phyloP scores from a whole-genome alignment of 345 rosid genomes.

The Boechera divaricarpa region DNA sequence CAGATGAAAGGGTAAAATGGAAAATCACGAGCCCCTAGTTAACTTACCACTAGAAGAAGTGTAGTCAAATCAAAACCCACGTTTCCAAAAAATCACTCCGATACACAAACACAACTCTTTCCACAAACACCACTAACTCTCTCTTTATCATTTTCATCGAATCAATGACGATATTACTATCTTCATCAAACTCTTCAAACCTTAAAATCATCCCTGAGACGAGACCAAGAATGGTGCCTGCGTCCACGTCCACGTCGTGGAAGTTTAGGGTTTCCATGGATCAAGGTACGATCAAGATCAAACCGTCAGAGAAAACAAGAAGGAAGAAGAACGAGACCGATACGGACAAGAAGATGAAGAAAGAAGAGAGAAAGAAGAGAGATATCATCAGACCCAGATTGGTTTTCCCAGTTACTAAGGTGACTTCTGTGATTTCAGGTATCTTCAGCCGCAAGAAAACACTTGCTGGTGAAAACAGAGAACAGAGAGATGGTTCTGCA shows the following conservation, averaged over 20 bases:
- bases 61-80: too few relatives aligned
- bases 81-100: too few relatives aligned
- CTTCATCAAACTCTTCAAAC: not conserved
- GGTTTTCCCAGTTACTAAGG: constrained; percentile 35
- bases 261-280: constrained; percentile 27
- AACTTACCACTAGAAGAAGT: too few relatives aligned
- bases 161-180: not conserved
- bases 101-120: too few relatives aligned
- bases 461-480: constrained; percentile 14
- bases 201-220: not conserved
- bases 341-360: constrained; percentile 25
- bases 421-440: constrained; percentile 41
- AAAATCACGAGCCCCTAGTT: too few relatives aligned
- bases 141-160: not conserved
- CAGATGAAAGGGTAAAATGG: too few relatives aligned
- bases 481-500: constrained; percentile 16
- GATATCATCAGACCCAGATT: not conserved
- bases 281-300: constrained; percentile 45
- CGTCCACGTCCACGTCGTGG: constrained; percentile 18
- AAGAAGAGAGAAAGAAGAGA: constrained; percentile 20
- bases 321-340: not conserved
- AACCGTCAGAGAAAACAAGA: constrained; percentile 38
- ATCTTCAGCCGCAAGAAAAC: constrained; percentile 42
- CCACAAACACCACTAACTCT: not conserved
- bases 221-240: constrained; percentile 11